Evolutionary conservation across 352 stramenopile species (phyloP).

Genomic region (Phytophthora pistaciae): DNA sequence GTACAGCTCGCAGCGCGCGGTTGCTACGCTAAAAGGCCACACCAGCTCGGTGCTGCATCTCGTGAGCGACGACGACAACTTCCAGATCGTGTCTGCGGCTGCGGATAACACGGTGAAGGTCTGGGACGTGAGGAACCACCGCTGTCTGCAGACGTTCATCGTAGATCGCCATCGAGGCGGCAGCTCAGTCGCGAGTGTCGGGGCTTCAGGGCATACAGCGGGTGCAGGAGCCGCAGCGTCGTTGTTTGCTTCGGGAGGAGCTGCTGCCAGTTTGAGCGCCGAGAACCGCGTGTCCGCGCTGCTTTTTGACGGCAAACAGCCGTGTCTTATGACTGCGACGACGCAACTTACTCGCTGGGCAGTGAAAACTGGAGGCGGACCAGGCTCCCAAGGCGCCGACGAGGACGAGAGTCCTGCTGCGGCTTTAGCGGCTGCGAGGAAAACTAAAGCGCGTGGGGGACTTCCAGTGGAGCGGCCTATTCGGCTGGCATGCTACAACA

Average conservation of each 20-base stretch:
- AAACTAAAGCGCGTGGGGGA: slow-evolving; percentile 16
- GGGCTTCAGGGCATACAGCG: slow-evolving; percentile 1
- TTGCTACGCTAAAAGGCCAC: slow-evolving; percentile 76
- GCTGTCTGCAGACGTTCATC: slow-evolving; percentile 83
- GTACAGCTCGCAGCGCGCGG: slow-evolving; percentile 85
- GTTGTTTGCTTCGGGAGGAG: slow-evolving; percentile 50
- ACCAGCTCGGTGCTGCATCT: slow-evolving; percentile 82
- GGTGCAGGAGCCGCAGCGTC: slow-evolving; percentile 15
- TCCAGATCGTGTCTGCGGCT: slow-evolving; percentile 84
- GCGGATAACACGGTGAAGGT: slow-evolving; percentile 89
- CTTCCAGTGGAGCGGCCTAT: slow-evolving; percentile 39
- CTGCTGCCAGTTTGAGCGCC: slow-evolving; percentile 26
- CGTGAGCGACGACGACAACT: slow-evolving; percentile 85
- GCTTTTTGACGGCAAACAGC: slow-evolving; percentile 72
- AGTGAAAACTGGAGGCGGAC: slow-evolving; percentile 56
- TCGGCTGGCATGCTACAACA: slow-evolving; percentile 78
- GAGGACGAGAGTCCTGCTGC: slow-evolving; percentile 47
- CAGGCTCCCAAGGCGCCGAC: slow-evolving; percentile 49
- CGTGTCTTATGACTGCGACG: slow-evolving; percentile 73
- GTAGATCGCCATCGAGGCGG: slow-evolving; percentile 47
- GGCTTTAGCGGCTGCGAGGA: slow-evolving; percentile 4
- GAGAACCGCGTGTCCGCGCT: slow-evolving; percentile 78
- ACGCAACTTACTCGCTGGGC: slow-evolving; percentile 77
- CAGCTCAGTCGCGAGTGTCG: slow-evolving; percentile 2
- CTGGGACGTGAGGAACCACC: slow-evolving; percentile 85